Evolutionary conservation across 495 filamentous ascomycete species (phyloP), one percentile per base, ranked within the genome.

Genomic region (Cenococcum geophilum): DNA sequence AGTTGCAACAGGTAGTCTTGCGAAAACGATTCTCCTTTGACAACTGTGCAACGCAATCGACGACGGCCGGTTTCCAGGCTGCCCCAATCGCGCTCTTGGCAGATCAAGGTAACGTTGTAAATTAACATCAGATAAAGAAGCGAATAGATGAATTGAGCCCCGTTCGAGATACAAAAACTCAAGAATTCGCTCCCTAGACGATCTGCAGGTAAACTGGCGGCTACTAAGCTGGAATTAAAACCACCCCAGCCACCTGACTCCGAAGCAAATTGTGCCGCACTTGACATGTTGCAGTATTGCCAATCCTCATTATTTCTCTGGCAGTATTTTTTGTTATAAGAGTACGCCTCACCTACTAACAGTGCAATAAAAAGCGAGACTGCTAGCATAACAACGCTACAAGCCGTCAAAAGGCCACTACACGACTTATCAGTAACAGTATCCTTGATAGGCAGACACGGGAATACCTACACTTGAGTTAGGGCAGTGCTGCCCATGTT

Each of bases 131-230:
- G 40, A 56, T 66, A 59, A 5, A 66, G 60, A 1, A 66, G 64
- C 11, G 64, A 62, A 25, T 57, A 66, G 27, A 66, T 62, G 43
- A 66, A 66, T 34, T 66, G 64, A 18, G 64, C 64, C 18, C 64
- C 64, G 59, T 66, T 66, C 37, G 59, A 59, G 27, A 64, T 64
- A 37, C 49, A 59, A 50, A 64, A 64, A 11, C 45, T 54, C 12
- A 64, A 47, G 18, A 64, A 25, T 48, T 64, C 61, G 25, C 54
- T 64, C 2, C 25, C 25, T 11, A 64, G 32, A 4, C 48, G 21
- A 34, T 64, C 61, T 3, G 57, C 35, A 1, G 50, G 36, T 5
- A 64, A 40, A 5, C 20, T 16, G 6, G 61, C 42, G 18, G 58
- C 20, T 6, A 21, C 16, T 9, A 55, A 20, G 12, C 47, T 54